Conservation (phyloP, 805 yeast species). For the Ogataea pilisensis region DNA sequence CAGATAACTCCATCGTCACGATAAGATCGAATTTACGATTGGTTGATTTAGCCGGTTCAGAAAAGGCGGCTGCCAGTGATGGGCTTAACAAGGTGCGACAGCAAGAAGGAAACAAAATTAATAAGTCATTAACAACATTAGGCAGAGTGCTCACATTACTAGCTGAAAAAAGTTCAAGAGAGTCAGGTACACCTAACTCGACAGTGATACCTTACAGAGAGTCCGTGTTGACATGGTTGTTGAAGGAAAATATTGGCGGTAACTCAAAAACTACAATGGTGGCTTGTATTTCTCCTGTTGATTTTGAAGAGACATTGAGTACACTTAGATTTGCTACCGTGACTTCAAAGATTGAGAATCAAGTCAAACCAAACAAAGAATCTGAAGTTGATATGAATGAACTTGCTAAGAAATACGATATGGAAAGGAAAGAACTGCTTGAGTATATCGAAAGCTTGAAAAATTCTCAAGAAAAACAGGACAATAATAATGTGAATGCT, state of each 20-base stretch:
- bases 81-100: constrained; percentile 47
- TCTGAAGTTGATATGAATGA: constrained; percentile 37
- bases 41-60: constrained; percentile 82
- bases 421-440: constrained; percentile 21
- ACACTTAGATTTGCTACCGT: constrained; percentile 76
- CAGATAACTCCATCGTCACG: constrained; percentile 29
- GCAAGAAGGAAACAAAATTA: constrained; percentile 73
- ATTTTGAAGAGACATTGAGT: constrained; percentile 71
- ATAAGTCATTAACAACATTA: constrained; percentile 70
- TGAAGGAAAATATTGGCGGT: constrained; percentile 74
- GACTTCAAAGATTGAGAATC: constrained; percentile 64
- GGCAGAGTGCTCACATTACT: constrained; percentile 60
- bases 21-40: constrained; percentile 54
- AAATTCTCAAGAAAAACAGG: background rate
- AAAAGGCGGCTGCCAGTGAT: constrained; percentile 58
- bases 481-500: background rate
- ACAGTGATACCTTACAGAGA: constrained; percentile 72
- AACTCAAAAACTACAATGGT: constrained; percentile 83
- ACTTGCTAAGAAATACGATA: constrained; percentile 22
- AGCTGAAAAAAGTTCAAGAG: constrained; percentile 36
- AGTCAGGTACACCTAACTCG: constrained; percentile 1
- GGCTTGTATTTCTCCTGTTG: constrained; percentile 78
- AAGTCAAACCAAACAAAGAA: constrained; percentile 48
- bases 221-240: constrained; percentile 67
- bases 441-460: constrained; percentile 16